Base-by-base conservation (phyloP, 345 rosid species). In the Leavenworthia alabamica region DNA sequence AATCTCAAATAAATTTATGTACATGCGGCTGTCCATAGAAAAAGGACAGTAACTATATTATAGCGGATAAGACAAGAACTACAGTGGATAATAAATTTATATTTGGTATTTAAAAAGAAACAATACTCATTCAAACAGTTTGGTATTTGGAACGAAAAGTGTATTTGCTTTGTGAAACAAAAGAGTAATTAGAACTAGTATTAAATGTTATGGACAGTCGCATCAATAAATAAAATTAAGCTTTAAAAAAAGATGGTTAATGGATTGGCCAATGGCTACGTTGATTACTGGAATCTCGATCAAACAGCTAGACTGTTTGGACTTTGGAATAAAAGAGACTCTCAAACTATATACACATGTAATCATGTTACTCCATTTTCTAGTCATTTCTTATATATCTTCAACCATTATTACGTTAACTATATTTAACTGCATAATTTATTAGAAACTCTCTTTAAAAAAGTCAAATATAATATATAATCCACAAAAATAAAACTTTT, bases 241-340 rank as follows among this genome's bases (percentile, higher is more conserved):
- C 17, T 39, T 66, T 37, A 45, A 45, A 6, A 16, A 23, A 35
- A 13, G n/a, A 44, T 44, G 48, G 50, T 40, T 40, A 67, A 58
- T 50, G 36, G 53, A 50, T 60, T 68, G 72, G 60, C 22, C 37
- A 67, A 67, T 59, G 53, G 60, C 22, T 66, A 37, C 71, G 26
- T 46, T 17, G 17, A 56, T 46, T 6, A 26, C 63, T 56, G 32
- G 63, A 40, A 67, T 43, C 66, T 68, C 23, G 23, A 68, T 44
- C 20, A 53, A 45, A 53, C 68, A 61, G 67, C 73, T 69, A 56
- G 67, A 61, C 22, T 53, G 36, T 52, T 20, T 42, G 12, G 29
- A 49, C 40, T 45, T n/a, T n/a, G n/a, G n/a, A n/a, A n/a, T n/a
- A n/a, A 2, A 20, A 29, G 45, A 58, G 65, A 36, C 46, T 35